These are phyloP conservation scores for Chenopodium formosanum DNA, from an alignment of 148 eudicot species.

Conservation along the genomic window DNA sequence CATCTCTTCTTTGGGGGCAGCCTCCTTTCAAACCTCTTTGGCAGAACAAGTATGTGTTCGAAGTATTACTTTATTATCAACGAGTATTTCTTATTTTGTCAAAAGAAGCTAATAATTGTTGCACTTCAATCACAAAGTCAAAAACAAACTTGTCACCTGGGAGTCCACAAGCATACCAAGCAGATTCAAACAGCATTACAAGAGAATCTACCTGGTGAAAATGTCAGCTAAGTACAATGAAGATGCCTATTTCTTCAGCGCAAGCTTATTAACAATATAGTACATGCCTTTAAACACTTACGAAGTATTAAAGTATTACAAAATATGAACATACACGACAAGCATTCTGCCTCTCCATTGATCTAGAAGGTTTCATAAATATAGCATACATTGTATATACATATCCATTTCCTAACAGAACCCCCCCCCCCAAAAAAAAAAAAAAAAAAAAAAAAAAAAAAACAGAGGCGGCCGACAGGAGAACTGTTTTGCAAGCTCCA, in stretches of 20 bases:
- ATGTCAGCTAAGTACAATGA: neutral
- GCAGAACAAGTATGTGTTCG: no score
- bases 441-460: no score
- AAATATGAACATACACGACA: neutral
- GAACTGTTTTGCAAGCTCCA: slow-evolving; percentile 3
- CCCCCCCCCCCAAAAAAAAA: no score
- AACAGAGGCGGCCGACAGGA: slow-evolving; percentile 10
- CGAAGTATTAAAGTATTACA: neutral
- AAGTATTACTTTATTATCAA: no score
- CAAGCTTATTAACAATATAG: neutral
- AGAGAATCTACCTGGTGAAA: neutral
- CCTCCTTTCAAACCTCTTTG: no score
- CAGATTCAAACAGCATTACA: neutral
- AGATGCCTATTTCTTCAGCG: neutral
- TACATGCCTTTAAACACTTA: neutral
- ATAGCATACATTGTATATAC: no score
- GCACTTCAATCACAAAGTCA: no score
- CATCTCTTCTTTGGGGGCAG: no score
- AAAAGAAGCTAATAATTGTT: no score
- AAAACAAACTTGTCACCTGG: neutral
- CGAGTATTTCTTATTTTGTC: no score
- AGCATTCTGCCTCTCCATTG: neutral
- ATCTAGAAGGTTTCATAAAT: no score
- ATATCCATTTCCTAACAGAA: neutral
- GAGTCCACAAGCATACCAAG: neutral